Percentiles rank a stretch among this genome's conserved stretches.
These are phyloP conservation scores for Candida dajiaensis DNA, from an alignment of 805 yeast species.

Conservation along the genomic window DNA sequence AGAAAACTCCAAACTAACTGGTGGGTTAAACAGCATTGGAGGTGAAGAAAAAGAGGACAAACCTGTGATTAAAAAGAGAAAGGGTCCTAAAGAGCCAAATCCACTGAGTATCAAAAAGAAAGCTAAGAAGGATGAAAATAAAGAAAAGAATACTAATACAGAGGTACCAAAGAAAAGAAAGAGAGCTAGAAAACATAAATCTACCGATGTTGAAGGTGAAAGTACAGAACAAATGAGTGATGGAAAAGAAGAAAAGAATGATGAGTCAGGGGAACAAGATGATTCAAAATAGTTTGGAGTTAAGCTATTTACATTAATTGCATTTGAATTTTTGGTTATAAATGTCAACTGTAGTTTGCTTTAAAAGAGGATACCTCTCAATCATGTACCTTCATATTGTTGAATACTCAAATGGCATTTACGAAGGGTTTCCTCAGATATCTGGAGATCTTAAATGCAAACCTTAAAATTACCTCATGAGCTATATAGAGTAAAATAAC, in stretches of 20 bases:
- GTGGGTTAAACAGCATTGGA: slow-evolving; percentile 69
- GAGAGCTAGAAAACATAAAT: slow-evolving; percentile 18
- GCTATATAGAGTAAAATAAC: background rate
- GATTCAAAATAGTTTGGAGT: background rate
- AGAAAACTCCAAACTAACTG: slow-evolving; percentile 65
- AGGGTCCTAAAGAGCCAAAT: slow-evolving; percentile 79
- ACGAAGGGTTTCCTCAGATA: no score
- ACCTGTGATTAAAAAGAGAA: slow-evolving; percentile 39
- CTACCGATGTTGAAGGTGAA: slow-evolving; percentile 5
- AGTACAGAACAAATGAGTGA: slow-evolving; percentile 13
- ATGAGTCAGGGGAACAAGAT: background rate
- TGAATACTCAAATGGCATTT: background rate
- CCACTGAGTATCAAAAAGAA: slow-evolving; percentile 86
- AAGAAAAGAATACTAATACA: slow-evolving; percentile 4
- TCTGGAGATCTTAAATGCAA: no score
- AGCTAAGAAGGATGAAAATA: slow-evolving; percentile 29
- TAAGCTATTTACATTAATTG: background rate
- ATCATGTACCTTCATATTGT: no score
- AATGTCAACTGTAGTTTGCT: no score
- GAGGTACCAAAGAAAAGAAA: slow-evolving; percentile 15
- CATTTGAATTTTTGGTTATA: background rate
- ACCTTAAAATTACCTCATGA: no score
- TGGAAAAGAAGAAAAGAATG: background rate
- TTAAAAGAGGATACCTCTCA: no score
- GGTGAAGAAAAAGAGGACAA: slow-evolving; percentile 37